These are phyloP conservation scores for Hygrocybe coccinea DNA, from an alignment of 768 basidiomycete genomes.

Conservation along the genomic window DNA sequence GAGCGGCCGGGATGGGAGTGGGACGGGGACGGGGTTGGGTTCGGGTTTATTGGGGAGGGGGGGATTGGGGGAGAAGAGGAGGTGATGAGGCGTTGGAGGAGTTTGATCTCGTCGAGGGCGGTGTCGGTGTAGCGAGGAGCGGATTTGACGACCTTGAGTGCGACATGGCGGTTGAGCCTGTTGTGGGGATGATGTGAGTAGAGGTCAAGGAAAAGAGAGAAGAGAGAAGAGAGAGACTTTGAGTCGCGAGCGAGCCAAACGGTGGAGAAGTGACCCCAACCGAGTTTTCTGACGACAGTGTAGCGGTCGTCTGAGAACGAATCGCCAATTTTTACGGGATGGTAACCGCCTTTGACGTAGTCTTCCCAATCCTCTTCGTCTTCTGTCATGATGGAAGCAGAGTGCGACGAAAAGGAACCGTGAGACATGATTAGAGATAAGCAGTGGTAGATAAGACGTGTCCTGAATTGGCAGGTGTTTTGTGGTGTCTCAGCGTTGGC, in stretches of 20 bases:
- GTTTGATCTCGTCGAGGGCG: constrained; percentile 97
- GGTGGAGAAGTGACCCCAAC: constrained; percentile 93
- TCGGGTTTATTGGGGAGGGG: constrained; percentile 45
- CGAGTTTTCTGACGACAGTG: constrained; percentile 87
- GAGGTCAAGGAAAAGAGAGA: constrained; percentile 1
- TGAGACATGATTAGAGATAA: constrained; percentile 42
- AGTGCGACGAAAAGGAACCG: constrained; percentile 68
- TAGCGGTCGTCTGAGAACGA: constrained; percentile 84
- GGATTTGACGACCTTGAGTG: constrained; percentile 98
- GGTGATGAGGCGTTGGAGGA: constrained; percentile 90
- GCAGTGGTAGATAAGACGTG: background rate
- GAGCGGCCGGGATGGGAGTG: constrained; percentile 81
- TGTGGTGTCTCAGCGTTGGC: no score
- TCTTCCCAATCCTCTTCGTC: constrained; percentile 95
- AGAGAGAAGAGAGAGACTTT: constrained; percentile 43
- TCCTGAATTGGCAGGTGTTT: no score
- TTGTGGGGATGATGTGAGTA: constrained; percentile 3
- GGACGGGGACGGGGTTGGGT: constrained; percentile 50
- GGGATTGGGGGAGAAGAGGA: constrained; percentile 57
- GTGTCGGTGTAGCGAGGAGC: constrained; percentile 97
- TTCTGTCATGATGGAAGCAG: constrained; percentile 79
- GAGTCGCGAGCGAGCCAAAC: constrained; percentile 85
- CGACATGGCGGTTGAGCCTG: constrained; percentile 94
- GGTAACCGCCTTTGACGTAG: constrained; percentile 74
- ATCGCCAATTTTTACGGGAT: constrained; percentile 94